These are phyloP conservation scores for Kodamaea sagamina DNA, from an alignment of 805 yeast species.

Conservation along the genomic window DNA sequence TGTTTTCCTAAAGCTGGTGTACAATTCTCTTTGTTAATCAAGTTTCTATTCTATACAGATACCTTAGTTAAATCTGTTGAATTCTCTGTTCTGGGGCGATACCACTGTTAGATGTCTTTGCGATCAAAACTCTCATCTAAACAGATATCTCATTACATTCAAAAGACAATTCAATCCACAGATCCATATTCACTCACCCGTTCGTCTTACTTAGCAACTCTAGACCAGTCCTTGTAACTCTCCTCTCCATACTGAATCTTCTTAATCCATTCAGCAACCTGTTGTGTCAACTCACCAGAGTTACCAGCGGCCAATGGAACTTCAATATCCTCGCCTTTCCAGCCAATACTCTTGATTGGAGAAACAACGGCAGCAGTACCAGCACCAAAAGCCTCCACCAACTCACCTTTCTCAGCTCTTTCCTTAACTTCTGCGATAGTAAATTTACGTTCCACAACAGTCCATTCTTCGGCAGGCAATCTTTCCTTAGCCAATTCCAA, in stretches of 20 bases:
- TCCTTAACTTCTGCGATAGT: constrained; percentile 80
- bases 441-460: constrained; percentile 76
- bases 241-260: constrained; percentile 88
- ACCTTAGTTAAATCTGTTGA: too few relatives aligned
- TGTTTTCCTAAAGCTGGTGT: too few relatives aligned
- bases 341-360: constrained; percentile 87
- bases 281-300: constrained; percentile 78
- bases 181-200: neutral
- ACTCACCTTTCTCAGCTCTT: constrained; percentile 74
- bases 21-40: too few relatives aligned
- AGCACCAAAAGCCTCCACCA: constrained; percentile 93
- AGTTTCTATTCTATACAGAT: too few relatives aligned
- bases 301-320: constrained; percentile 84
- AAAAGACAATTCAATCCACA: neutral
- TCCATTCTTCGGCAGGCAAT: constrained; percentile 78
- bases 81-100: too few relatives aligned
- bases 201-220: constrained; percentile 30
- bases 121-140: too few relatives aligned
- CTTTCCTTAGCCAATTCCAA: constrained; percentile 74
- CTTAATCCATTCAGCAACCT: constrained; percentile 81
- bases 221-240: constrained; percentile 59
- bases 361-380: constrained; percentile 98
- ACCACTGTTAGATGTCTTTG: too few relatives aligned
- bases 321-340: constrained; percentile 65
- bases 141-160: too few relatives aligned